phyloP scores from a whole-genome alignment of 345 rosid genomes.

The Euphorbia peplus region DNA sequence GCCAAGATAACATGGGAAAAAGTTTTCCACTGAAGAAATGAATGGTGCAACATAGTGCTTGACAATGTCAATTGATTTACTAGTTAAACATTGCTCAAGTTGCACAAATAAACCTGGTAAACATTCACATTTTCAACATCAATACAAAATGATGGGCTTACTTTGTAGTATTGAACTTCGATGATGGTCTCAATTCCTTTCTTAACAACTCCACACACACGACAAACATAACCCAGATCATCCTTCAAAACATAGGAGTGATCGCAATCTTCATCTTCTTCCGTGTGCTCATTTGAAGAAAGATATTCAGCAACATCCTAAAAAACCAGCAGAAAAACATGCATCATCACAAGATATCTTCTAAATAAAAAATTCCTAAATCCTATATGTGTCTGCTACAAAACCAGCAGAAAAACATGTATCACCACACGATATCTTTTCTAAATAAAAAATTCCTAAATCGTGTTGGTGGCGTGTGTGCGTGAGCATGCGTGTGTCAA shows the following conservation, averaged over 20 bases:
- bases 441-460: too few relatives aligned
- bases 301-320: slow-evolving; percentile 51
- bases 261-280: slow-evolving; percentile 60
- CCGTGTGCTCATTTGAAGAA: slow-evolving; percentile 38
- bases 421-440: too few relatives aligned
- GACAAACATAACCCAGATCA: slow-evolving; percentile 93
- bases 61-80: not conserved
- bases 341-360: not conserved
- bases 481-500: too few relatives aligned
- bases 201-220: slow-evolving; percentile 70
- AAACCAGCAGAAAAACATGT: not conserved
- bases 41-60: not conserved
- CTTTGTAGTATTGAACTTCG: slow-evolving; percentile 77
- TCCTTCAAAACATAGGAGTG: slow-evolving; percentile 80
- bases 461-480: too few relatives aligned
- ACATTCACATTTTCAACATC: not conserved
- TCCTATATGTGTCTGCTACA: too few relatives aligned
- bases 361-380: not conserved
- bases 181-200: slow-evolving; percentile 72
- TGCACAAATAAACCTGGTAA: not conserved
- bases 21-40: not conserved
- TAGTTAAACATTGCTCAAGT: not conserved
- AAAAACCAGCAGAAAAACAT: slow-evolving; percentile 21
- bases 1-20: not conserved
- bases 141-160: slow-evolving; percentile 23